Evolutionary conservation across 2,329 filamentous ascomycete species (phyloP).

Genomic region (Apiospora aurea): DNA sequence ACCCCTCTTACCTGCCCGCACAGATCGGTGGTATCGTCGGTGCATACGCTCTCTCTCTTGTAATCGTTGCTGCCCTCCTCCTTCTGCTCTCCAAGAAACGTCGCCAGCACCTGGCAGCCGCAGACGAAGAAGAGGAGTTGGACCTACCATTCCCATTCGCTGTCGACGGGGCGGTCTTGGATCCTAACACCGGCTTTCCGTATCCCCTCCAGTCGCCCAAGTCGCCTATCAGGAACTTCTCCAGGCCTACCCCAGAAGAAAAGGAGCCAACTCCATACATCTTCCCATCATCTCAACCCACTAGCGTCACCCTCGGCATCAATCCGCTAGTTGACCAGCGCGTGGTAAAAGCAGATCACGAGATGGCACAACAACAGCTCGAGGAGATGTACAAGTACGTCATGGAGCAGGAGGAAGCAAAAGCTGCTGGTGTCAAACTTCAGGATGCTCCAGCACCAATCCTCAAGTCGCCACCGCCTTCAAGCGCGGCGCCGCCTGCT

Average conservation of each 20-base stretch:
- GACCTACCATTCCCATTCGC: constrained; percentile 47
- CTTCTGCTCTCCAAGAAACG: constrained; percentile 65
- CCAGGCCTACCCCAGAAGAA: constrained; percentile 53
- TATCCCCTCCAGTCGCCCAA: constrained; percentile 40
- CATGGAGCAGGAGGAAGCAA: constrained; percentile 83
- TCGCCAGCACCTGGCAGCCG: constrained; percentile 59
- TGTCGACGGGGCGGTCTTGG: constrained; percentile 29
- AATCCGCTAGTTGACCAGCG: constrained; percentile 78
- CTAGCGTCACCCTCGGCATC: constrained; percentile 53
- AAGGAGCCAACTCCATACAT: constrained; percentile 51
- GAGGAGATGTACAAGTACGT: constrained; percentile 92
- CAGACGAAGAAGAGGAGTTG: constrained; percentile 58
- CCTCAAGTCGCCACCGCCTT: constrained; percentile 37
- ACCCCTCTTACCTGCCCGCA: constrained; percentile 73
- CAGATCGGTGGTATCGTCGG: constrained; percentile 86
- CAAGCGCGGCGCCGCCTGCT: constrained; percentile 40
- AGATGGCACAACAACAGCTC: constrained; percentile 80
- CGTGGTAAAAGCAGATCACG: constrained; percentile 76
- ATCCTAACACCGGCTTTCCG: constrained; percentile 35
- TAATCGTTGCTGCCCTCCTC: constrained; percentile 73
- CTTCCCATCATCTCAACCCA: constrained; percentile 31
- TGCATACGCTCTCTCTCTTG: constrained; percentile 79
- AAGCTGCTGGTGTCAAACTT: constrained; percentile 61
- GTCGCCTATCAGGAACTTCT: constrained; percentile 55
- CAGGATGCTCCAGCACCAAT: constrained; percentile 51